A percentile compares a stretch with the other conserved stretches of the same genome.
Evolutionary conservation across 1,284 basidiomycete species (phyloP).

Genomic region (Rhodofomes roseus): DNA sequence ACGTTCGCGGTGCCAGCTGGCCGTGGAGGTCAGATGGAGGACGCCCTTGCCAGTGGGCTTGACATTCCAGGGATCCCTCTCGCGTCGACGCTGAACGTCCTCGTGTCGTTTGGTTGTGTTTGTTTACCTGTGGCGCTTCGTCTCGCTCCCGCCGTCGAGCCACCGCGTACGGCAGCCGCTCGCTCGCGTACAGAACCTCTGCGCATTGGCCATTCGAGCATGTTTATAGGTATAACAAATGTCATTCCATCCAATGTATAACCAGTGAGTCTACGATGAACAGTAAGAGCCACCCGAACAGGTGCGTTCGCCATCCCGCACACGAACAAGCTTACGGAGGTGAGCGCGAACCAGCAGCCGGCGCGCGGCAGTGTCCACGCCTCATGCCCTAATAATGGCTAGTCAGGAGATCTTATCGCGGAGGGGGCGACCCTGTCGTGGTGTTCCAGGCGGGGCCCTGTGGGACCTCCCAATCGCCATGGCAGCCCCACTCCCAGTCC

Average conservation of each 20-base stretch:
- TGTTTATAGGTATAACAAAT: too few relatives aligned
- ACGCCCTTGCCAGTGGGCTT: slow-evolving; percentile 18
- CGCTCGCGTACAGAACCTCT: neutral
- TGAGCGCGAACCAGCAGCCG: neutral
- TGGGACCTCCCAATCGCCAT: slow-evolving; percentile 61
- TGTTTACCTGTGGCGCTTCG: slow-evolving; percentile 5
- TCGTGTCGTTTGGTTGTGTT: slow-evolving; percentile 18
- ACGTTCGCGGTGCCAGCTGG: slow-evolving; percentile 19
- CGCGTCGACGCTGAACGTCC: slow-evolving; percentile 11
- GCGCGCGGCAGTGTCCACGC: neutral
- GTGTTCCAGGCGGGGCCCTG: slow-evolving; percentile 41
- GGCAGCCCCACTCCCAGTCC: slow-evolving; percentile 76
- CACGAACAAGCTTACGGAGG: neutral
- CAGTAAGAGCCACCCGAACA: too few relatives aligned
- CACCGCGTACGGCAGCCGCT: neutral
- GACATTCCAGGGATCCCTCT: slow-evolving; percentile 15
- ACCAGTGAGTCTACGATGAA: too few relatives aligned
- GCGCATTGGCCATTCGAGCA: neutral
- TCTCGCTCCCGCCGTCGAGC: neutral
- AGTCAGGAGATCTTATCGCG: slow-evolving; percentile 1
- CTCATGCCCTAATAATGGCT: neutral
- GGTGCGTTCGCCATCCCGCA: neutral
- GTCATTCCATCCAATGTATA: too few relatives aligned
- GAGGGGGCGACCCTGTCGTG: slow-evolving; percentile 19
- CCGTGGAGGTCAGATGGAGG: slow-evolving; percentile 24